phyloP scores from a whole-genome alignment of 1,284 basidiomycete genomes.

The Sanguinoderma infundibulare region DNA sequence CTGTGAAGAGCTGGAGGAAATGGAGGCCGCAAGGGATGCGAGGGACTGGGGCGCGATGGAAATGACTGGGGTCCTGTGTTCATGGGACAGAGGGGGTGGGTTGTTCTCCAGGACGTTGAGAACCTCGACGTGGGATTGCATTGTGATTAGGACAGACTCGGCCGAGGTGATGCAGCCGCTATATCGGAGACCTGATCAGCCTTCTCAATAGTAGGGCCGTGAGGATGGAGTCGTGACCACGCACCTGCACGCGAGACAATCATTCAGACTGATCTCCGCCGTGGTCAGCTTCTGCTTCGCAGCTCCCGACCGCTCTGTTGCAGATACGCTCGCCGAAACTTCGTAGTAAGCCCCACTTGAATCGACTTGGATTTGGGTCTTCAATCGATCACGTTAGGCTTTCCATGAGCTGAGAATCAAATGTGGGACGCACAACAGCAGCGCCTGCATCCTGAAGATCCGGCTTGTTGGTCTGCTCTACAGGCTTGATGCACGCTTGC shows the following conservation, averaged over 20 bases:
- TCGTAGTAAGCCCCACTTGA: conserved; percentile 82
- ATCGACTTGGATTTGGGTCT: conserved; percentile 93
- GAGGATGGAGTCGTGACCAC: conserved; percentile 34
- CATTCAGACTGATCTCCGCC: conserved; percentile 95
- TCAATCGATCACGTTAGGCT: conserved; percentile 13
- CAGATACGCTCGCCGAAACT: conserved; percentile 43
- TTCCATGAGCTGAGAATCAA: neutral
- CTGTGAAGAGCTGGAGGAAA: conserved; percentile 51
- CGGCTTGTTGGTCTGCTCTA: conserved; percentile 66
- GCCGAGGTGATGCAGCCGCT: conserved; percentile 99
- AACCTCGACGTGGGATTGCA: conserved; percentile 95
- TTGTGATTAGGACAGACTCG: conserved; percentile 96
- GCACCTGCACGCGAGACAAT: conserved; percentile 91
- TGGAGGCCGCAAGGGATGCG: conserved; percentile 84
- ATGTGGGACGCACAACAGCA: conserved; percentile 54
- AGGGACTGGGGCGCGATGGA: conserved; percentile 94
- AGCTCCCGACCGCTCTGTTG: conserved; percentile 9
- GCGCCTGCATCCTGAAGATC: conserved; percentile 53
- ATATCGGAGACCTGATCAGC: conserved; percentile 1
- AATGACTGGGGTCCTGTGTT: conserved; percentile 69
- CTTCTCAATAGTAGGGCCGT: neutral
- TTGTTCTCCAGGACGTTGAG: conserved; percentile 75
- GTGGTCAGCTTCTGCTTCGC: conserved; percentile 75
- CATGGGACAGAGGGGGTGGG: conserved; percentile 38
- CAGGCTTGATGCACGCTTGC: conserved; percentile 98